Evolutionary conservation across 1,284 basidiomycete genomes (phyloP).

Genomic region (Hymenochaete sp.): DNA sequence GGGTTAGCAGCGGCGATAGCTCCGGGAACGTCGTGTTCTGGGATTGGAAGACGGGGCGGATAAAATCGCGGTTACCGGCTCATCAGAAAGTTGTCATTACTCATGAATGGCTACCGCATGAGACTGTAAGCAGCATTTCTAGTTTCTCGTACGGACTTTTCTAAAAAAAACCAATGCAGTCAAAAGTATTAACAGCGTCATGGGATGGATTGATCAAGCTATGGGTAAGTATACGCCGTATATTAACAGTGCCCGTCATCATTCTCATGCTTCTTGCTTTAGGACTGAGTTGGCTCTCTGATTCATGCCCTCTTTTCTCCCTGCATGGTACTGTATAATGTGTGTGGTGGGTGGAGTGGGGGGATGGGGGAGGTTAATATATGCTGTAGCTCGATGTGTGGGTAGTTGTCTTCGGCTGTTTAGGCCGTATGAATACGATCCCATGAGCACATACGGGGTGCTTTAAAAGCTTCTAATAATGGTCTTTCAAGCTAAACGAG

Average conservation of each 20-base stretch:
- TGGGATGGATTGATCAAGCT: conserved; percentile 98
- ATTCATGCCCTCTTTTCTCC: no score
- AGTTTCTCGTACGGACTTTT: conserved; percentile 15
- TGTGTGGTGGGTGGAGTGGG: no score
- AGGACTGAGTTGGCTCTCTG: no score
- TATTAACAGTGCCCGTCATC: background rate
- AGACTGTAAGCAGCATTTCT: conserved; percentile 60
- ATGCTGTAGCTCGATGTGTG: no score
- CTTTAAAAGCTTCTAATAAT: no score
- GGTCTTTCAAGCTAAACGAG: no score
- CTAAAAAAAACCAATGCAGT: conserved; percentile 38
- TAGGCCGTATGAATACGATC: no score
- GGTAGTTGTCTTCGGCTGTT: no score
- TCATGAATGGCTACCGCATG: conserved; percentile 97
- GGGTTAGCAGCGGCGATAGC: conserved; percentile 93
- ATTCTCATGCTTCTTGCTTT: no score
- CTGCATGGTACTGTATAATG: no score
- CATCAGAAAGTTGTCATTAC: conserved; percentile 95
- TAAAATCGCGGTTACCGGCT: conserved; percentile 82
- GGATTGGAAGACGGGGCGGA: conserved; percentile 98
- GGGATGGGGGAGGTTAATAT: no score
- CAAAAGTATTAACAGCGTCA: conserved; percentile 90
- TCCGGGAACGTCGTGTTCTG: conserved; percentile 95
- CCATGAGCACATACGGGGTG: no score
- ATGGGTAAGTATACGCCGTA: conserved; percentile 50